Base-by-base conservation (phyloP, 2,329 filamentous ascomycete genomes). In the Aspergillaceae sp. region DNA sequence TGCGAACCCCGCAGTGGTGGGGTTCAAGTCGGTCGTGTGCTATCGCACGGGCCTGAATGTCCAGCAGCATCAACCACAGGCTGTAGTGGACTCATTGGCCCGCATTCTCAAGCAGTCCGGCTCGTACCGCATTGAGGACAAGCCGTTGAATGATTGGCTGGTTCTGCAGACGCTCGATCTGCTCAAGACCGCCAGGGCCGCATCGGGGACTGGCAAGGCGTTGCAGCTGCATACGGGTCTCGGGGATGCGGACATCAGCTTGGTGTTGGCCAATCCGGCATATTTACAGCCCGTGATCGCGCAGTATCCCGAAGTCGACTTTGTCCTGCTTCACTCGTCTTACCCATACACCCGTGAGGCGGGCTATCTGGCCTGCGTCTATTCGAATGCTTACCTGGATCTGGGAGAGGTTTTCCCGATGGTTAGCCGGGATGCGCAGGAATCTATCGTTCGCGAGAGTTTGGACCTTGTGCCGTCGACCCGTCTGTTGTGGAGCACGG, bases 151-250 rank as follows among this genome's bases (percentile, higher is more conserved):
- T 56, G 80, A 86, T 49, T 78, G 80, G 49, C 65, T 91, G 3
- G 79, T 92, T 1, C 76, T 84, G 45, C 71, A 75, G 29, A 75
- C 81, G 0, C 80, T 87, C 5, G 70, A 75, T 40, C 62, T 81
- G 29, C 75, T 91, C 43, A 64, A 70, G 6, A 66, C 73, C 10
- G 55, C 57, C 11, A 52, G 57, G 28, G 54, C 55, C 46, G 63
- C 61, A 11, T 62, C 61, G 3, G 65, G 66, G 1, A 55, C 64
- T 47, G 78, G 77, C 47, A 92, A 91, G 60, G 86, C 87, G 0
- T 71, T 94, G 8, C 87, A 94, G 58, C 85, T 94, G 52, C 87
- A 94, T 57, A 92, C 86, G 0, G 87, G 87, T 0, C 73, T 92
- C 0, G 87, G 87, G 1, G 87, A 92, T 58, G 86, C 83, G 53